A percentile compares a stretch with the other conserved stretches of the same genome.
Evolutionary conservation across 2,329 filamentous ascomycete genomes (phyloP).

Genomic region (Colletotrichum trifolii): DNA sequence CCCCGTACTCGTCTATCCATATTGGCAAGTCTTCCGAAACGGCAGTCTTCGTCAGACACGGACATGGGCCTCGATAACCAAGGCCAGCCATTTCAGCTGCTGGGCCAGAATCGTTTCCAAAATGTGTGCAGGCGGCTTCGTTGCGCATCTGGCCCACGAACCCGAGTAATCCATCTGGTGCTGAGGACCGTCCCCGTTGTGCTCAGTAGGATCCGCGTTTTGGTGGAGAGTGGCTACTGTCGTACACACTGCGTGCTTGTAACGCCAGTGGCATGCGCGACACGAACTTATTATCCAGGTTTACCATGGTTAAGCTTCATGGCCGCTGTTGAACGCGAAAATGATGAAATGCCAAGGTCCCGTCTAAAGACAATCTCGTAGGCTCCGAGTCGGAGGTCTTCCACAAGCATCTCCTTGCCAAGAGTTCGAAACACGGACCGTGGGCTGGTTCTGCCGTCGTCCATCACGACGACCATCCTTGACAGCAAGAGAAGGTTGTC

Average conservation of each 20-base stretch:
- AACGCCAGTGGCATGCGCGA: conserved; percentile 7
- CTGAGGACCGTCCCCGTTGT: no score
- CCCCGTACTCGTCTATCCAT: conserved; percentile 7
- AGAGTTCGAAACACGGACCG: conserved; percentile 13
- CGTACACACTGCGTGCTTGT: no score
- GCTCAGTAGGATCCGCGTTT: no score
- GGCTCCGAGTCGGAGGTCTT: conserved; percentile 26
- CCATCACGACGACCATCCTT: conserved; percentile 27
- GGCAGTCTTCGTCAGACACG: conserved; percentile 19
- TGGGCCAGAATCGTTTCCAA: no score
- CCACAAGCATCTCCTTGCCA: conserved; percentile 27
- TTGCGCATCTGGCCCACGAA: no score
- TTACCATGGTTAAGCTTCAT: background rate
- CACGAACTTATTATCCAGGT: no score
- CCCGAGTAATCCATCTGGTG: no score
- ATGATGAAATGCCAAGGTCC: conserved; percentile 23
- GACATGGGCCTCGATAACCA: conserved; percentile 6
- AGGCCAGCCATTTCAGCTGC: no score
- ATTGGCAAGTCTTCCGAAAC: conserved; percentile 13
- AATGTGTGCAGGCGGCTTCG: no score
- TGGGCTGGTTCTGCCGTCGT: conserved; percentile 5
- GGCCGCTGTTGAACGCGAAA: conserved; percentile 13
- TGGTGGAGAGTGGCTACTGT: no score
- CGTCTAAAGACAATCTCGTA: conserved; percentile 24
- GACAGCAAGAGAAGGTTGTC: conserved; percentile 18